These are phyloP conservation scores for Fusarium torulosum DNA, from an alignment of 2,329 filamentous ascomycete genomes.

Conservation along the genomic window DNA sequence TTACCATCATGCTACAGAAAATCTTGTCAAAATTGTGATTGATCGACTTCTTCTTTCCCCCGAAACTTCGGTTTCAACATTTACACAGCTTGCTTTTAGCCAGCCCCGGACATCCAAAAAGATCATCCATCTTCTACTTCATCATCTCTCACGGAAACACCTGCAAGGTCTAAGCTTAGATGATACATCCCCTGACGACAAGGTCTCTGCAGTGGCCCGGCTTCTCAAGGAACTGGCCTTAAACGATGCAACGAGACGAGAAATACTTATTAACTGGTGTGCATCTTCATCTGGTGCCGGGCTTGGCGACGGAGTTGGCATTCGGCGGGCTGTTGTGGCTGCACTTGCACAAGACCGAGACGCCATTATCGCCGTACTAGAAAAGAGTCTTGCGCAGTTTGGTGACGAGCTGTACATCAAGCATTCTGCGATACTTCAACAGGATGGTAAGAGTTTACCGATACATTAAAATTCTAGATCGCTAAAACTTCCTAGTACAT, in stretches of 20 bases:
- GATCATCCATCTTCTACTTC: slow-evolving; percentile 47
- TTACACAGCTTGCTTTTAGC: slow-evolving; percentile 50
- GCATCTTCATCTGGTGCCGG: slow-evolving; percentile 73
- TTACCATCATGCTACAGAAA: slow-evolving; percentile 52
- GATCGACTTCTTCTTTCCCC: slow-evolving; percentile 55
- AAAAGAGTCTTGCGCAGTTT: slow-evolving; percentile 79
- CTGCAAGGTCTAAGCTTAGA: slow-evolving; percentile 54
- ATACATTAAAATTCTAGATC: background rate
- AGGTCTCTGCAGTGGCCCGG: slow-evolving; percentile 69
- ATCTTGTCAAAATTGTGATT: slow-evolving; percentile 54
- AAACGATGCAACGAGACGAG: slow-evolving; percentile 62
- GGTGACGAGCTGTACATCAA: slow-evolving; percentile 89
- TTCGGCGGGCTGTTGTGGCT: slow-evolving; percentile 75
- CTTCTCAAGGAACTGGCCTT: slow-evolving; percentile 65
- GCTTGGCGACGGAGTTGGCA: slow-evolving; percentile 71
- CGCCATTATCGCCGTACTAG: slow-evolving; percentile 68
- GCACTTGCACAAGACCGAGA: slow-evolving; percentile 66
- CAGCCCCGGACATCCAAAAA: slow-evolving; percentile 48
- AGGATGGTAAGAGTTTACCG: slow-evolving; percentile 75
- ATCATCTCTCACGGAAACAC: slow-evolving; percentile 61
- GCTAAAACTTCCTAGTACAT: slow-evolving; percentile 70
- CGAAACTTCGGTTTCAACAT: slow-evolving; percentile 39
- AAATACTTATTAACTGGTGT: slow-evolving; percentile 73
- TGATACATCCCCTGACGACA: slow-evolving; percentile 49
- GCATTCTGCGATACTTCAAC: slow-evolving; percentile 85